Percentiles rank a stretch among this genome's conserved stretches.
Evolutionary conservation across 1,139 yeast genomes (phyloP).

Genomic region (Sugiyamaella castrensis): DNA sequence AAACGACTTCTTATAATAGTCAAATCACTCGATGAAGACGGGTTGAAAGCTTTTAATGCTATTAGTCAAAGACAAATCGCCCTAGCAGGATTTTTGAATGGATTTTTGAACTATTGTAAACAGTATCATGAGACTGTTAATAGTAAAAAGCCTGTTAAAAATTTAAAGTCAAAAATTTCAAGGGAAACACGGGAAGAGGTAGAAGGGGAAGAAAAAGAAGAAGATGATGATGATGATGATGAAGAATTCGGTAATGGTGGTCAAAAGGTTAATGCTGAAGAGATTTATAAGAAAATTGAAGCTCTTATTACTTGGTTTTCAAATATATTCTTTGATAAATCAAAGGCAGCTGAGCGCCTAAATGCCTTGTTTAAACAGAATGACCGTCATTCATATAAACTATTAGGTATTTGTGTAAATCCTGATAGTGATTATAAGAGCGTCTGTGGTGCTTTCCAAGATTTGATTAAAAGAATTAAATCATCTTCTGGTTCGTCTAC

Average conservation of each 20-base stretch:
- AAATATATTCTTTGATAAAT: conserved; percentile 40
- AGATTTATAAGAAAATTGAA: conserved; percentile 42
- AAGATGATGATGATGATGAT: background rate
- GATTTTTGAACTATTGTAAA: conserved; percentile 13
- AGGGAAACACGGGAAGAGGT: background rate
- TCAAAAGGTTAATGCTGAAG: conserved; percentile 20
- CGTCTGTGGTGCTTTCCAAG: conserved; percentile 59
- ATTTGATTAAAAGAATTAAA: conserved; percentile 47
- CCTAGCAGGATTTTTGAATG: conserved; percentile 43
- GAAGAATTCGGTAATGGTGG: background rate
- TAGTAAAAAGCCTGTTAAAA: too few relatives aligned
- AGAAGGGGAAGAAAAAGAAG: background rate
- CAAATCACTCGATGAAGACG: conserved; percentile 51
- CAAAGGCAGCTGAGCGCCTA: conserved; percentile 21
- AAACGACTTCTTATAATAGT: conserved; percentile 52
- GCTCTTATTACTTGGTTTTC: conserved; percentile 66
- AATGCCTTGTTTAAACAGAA: conserved; percentile 17
- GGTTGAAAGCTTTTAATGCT: conserved; percentile 64
- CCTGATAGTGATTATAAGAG: conserved; percentile 60
- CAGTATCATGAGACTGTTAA: conserved; percentile 24
- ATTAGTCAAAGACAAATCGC: conserved; percentile 59
- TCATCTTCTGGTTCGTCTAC: background rate
- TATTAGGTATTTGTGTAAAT: conserved; percentile 37
- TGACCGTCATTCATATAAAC: conserved; percentile 20
- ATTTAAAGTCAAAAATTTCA: too few relatives aligned